Evolutionary conservation across 2,329 filamentous ascomycete genomes (phyloP).

Genomic region (Penicillium concentricum): DNA sequence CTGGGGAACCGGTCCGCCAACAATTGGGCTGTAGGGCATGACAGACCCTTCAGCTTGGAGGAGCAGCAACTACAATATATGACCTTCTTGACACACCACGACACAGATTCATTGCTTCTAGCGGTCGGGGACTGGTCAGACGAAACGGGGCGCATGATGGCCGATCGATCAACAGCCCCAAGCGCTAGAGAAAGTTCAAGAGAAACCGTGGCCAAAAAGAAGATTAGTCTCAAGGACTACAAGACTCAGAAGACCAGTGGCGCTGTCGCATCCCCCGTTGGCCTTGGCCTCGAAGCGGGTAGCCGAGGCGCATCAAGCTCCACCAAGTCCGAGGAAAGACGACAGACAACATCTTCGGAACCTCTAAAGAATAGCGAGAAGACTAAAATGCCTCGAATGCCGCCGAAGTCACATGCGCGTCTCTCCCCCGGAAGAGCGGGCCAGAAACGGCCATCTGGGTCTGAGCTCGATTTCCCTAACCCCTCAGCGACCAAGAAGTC

Average conservation of each 20-base stretch:
- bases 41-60: slow-evolving; percentile 54
- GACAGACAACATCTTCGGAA: slow-evolving; percentile 20
- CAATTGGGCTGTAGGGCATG: slow-evolving; percentile 49
- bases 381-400: slow-evolving; percentile 9
- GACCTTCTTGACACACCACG: slow-evolving; percentile 60
- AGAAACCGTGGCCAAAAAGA: slow-evolving; percentile 54
- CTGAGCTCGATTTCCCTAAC: slow-evolving; percentile 18
- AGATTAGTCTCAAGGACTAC: slow-evolving; percentile 62
- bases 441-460: slow-evolving; percentile 31
- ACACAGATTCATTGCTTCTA: slow-evolving; percentile 52
- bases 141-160: slow-evolving; percentile 47
- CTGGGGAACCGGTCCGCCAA: slow-evolving; percentile 43
- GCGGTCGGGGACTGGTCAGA: slow-evolving; percentile 56
- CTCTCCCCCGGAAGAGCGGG: slow-evolving; percentile 17
- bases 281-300: slow-evolving; percentile 22
- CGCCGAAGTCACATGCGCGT: slow-evolving; percentile 14
- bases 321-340: slow-evolving; percentile 19
- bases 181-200: slow-evolving; percentile 44
- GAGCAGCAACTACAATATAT: slow-evolving; percentile 63
- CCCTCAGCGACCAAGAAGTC: slow-evolving; percentile 16
- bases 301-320: slow-evolving; percentile 18
- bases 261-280: slow-evolving; percentile 26
- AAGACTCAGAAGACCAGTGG: slow-evolving; percentile 54
- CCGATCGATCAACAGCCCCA: slow-evolving; percentile 39
- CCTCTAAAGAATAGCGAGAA: slow-evolving; percentile 16